Percentiles rank a stretch among this genome's conserved stretches.
phyloP scores from a whole-genome alignment of 2,329 filamentous ascomycete genomes.

The Pseudocercospora vitis region DNA sequence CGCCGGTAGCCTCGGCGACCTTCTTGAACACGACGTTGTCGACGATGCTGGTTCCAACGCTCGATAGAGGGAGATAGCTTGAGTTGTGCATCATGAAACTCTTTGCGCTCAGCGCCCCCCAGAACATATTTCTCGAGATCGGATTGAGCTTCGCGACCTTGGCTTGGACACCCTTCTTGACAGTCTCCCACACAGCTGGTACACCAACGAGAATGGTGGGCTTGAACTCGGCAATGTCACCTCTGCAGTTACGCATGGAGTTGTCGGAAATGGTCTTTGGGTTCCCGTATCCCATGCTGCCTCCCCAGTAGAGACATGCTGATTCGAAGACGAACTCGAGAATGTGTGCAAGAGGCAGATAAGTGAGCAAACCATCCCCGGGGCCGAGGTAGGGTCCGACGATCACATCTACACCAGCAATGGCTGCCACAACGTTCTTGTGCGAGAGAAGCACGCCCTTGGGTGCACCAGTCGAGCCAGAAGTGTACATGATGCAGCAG shows the following conservation, averaged over 20 bases:
- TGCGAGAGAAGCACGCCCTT: conserved; percentile 87
- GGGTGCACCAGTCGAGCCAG: conserved; percentile 82
- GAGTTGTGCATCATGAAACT: conserved; percentile 55
- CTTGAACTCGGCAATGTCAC: conserved; percentile 88
- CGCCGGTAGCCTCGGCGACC: conserved; percentile 86
- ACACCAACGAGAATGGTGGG: conserved; percentile 92
- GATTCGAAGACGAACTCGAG: conserved; percentile 97
- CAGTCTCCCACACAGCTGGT: conserved; percentile 93
- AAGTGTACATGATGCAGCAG: conserved; percentile 81
- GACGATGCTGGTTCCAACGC: conserved; percentile 62
- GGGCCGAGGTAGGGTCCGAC: conserved; percentile 76
- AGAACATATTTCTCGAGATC: conserved; percentile 77
- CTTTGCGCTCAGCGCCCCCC: conserved; percentile 63
- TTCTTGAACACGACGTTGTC: conserved; percentile 89
- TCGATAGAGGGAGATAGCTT: conserved; percentile 50
- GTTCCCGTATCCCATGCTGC: conserved; percentile 89
- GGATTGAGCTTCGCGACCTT: conserved; percentile 72
- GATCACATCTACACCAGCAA: conserved; percentile 77
- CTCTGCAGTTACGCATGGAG: conserved; percentile 84
- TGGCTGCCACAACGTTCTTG: conserved; percentile 72
- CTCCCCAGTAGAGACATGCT: conserved; percentile 82
- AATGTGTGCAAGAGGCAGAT: conserved; percentile 92
- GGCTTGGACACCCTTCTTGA: conserved; percentile 87
- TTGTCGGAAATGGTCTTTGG: conserved; percentile 82
- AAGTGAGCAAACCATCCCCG: conserved; percentile 79